phyloP scores from a whole-genome alignment of 2,329 filamentous ascomycete species.

The Ilyonectria robusta region DNA sequence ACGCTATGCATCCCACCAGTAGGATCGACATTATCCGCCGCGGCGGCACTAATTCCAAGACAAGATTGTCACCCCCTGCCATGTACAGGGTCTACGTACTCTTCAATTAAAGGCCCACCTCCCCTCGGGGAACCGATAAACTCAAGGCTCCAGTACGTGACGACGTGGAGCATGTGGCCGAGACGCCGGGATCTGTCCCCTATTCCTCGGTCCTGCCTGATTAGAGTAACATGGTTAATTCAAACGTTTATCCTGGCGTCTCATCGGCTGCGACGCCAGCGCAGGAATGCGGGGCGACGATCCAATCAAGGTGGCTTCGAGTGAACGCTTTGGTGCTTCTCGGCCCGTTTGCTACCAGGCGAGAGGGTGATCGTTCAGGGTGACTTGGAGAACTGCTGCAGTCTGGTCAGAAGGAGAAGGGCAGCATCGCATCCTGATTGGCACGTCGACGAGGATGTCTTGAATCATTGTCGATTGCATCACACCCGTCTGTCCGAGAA shows the following conservation, averaged over 20 bases:
- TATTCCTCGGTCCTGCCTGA: not conserved
- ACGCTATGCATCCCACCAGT: not conserved
- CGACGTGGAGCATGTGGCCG: not conserved
- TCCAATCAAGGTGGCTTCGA: not conserved
- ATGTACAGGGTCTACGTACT: not conserved
- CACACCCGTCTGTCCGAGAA: not conserved
- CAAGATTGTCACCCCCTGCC: not conserved
- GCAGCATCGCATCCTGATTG: not conserved
- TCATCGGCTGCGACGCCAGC: not conserved
- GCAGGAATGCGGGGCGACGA: not conserved
- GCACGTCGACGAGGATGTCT: not conserved
- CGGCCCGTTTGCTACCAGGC: not conserved
- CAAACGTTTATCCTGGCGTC: not conserved
- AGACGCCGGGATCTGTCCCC: not conserved
- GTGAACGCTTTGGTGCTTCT: not conserved
- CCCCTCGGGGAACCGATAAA: not conserved
- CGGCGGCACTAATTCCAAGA: not conserved
- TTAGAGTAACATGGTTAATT: not conserved
- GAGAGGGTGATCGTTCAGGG: not conserved
- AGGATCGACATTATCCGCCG: not conserved
- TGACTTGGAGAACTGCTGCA: not conserved
- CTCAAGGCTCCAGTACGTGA: not conserved
- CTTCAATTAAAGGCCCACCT: not conserved
- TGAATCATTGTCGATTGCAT: slow-evolving; percentile 3
- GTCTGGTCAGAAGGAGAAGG: not conserved